Conservation (phyloP, 2,329 filamentous ascomycete species). For the Tolypocladium inflatum region DNA sequence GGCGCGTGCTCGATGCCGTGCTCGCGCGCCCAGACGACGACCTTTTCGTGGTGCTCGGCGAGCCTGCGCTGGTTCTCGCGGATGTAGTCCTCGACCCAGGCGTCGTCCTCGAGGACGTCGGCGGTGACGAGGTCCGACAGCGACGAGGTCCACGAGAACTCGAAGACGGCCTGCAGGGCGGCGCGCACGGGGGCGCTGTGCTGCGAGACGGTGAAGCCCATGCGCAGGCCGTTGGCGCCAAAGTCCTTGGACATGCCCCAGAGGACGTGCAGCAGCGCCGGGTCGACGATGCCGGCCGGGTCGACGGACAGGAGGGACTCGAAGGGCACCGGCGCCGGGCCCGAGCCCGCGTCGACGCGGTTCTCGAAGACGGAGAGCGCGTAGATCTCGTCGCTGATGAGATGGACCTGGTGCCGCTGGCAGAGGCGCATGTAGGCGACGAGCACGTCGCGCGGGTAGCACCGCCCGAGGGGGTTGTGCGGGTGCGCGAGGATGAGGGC, state of each 20-base stretch:
- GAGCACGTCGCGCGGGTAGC: slow-evolving; percentile 30
- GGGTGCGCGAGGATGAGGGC: slow-evolving; percentile 41
- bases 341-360: slow-evolving; percentile 12
- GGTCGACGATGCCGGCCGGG: slow-evolving; percentile 33
- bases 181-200: slow-evolving; percentile 27
- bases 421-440: slow-evolving; percentile 36
- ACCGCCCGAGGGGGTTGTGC: slow-evolving; percentile 41
- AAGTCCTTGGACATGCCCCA: slow-evolving; percentile 43
- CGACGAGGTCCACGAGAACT: slow-evolving; percentile 35
- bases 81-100: slow-evolving; percentile 34
- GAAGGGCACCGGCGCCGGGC: slow-evolving; percentile 24
- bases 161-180: slow-evolving; percentile 23
- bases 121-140: slow-evolving; percentile 30
- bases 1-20: slow-evolving; percentile 33
- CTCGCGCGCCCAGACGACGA: slow-evolving; percentile 23
- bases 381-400: slow-evolving; percentile 42
- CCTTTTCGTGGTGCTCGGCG: slow-evolving; percentile 25
- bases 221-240: slow-evolving; percentile 43
- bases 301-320: slow-evolving; percentile 36
- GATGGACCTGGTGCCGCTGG: slow-evolving; percentile 35
- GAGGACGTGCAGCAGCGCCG: slow-evolving; percentile 39
- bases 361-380: slow-evolving; percentile 42
- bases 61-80: slow-evolving; percentile 30
- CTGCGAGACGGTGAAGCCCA: slow-evolving; percentile 41
- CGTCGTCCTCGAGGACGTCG: slow-evolving; percentile 32